Evolutionary conservation across 192 early-diverging fungal species (phyloP), one percentile per base, ranked within the genome.

Genomic region (Backusella morwellensis): DNA sequence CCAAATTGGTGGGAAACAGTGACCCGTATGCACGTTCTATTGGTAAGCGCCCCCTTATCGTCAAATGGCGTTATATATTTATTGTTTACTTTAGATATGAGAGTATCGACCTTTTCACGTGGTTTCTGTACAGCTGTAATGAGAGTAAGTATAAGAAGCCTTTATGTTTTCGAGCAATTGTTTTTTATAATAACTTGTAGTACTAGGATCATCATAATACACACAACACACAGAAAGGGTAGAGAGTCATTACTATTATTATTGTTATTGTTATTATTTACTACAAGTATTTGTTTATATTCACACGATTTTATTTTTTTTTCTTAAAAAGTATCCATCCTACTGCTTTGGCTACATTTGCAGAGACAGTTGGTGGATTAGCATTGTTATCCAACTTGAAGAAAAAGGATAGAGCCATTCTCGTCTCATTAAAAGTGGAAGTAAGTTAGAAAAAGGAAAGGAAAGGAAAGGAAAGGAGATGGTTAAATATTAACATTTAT

Each of bases 91-190:
- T 68, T 35, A 85, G 87, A 90, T 79, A 77, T 88, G 50, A 85
- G 88, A 6, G 80, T 90, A 34, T 84, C 87, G 12, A 87, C 86
- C 11, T 72, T 89, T 17, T 82, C 85, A 34, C 85, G 86, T 74
- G 88, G 88, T n/a, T 81, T 82, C 54, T 84, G 85, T 74, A 84
- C 85, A 1, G 88, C 84, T 68, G 79, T 89, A 47, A 84, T 89
- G 85, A 85, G 83, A 81, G 88, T 89, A 80, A 35, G 59, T 63
- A 32, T 32, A 32, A 32, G 32, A 32, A 3, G 32, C 2, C 32
- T 32, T 32, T 32, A 32, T 32, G 11, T 12, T 35, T 23, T 36
- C 4, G 5, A 19, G 38, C 6, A 6, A 12, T 38, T 35, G 41
- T 50, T 38, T 29, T 38, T 70, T 52, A 59, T 69, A 23, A 35